phyloP scores from a whole-genome alignment of 2,329 filamentous ascomycete genomes.

The Aureobasidium sp. region DNA sequence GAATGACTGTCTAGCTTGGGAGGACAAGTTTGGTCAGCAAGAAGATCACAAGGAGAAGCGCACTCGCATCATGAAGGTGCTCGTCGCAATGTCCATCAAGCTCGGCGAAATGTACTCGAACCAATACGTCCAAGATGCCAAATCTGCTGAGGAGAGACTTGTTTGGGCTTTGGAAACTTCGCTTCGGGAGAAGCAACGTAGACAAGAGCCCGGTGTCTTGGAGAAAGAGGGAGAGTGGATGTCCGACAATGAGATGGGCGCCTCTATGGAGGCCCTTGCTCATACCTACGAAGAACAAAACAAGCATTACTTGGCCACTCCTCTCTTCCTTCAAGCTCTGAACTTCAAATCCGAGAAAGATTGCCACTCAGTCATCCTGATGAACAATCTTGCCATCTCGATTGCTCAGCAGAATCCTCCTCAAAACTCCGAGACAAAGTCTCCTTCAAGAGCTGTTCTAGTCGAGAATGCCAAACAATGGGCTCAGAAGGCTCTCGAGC shows the following conservation, averaged over 20 bases:
- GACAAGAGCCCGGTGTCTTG: constrained; percentile 52
- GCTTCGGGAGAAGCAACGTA: constrained; percentile 63
- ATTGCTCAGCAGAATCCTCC: constrained; percentile 56
- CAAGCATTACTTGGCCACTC: constrained; percentile 72
- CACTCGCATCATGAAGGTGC: constrained; percentile 58
- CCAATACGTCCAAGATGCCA: constrained; percentile 63
- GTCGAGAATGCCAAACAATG: constrained; percentile 66
- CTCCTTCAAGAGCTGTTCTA: constrained; percentile 44
- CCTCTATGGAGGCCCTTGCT: constrained; percentile 53
- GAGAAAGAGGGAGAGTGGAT: constrained; percentile 65
- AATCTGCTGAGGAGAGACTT: constrained; percentile 66
- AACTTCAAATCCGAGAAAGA: constrained; percentile 53
- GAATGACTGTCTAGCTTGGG: constrained; percentile 52
- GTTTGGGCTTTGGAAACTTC: constrained; percentile 75
- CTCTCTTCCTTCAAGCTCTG: constrained; percentile 79
- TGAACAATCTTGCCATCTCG: constrained; percentile 73
- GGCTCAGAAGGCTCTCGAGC: constrained; percentile 66
- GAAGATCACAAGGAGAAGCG: constrained; percentile 41
- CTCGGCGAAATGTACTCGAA: constrained; percentile 75
- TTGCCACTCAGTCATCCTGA: constrained; percentile 76
- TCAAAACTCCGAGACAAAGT: constrained; percentile 18
- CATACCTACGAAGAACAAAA: constrained; percentile 66
- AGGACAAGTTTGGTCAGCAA: constrained; percentile 36
- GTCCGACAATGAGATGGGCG: constrained; percentile 62
- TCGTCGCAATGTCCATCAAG: constrained; percentile 71